phyloP scores from a whole-genome alignment of 352 stramenopile species.

The Globisporangium recalcitrans region DNA sequence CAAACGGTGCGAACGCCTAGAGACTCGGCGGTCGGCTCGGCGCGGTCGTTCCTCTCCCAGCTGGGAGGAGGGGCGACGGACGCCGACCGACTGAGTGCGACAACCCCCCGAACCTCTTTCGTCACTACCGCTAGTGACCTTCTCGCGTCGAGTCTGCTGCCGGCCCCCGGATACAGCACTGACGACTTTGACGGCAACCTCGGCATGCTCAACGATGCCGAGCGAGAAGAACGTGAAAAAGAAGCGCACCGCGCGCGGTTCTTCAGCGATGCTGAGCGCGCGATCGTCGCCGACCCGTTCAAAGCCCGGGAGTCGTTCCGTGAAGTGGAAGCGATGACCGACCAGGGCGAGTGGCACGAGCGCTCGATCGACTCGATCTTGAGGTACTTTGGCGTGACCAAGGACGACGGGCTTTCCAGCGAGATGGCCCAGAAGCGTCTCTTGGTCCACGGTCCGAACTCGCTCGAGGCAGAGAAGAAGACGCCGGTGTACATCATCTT shows the following conservation, averaged over 20 bases:
- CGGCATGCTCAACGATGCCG: conserved; percentile 14
- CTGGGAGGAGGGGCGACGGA: conserved; percentile 3
- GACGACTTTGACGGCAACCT: conserved; percentile 15
- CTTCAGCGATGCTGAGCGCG: conserved; percentile 53
- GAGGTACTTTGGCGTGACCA: conserved; percentile 33
- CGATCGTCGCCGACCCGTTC: conserved; percentile 36
- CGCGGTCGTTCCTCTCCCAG: conserved; percentile 12
- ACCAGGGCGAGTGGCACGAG: conserved; percentile 49
- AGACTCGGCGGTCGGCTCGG: conserved; percentile 24
- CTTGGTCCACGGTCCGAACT: conserved; percentile 29
- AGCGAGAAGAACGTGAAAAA: conserved; percentile 21
- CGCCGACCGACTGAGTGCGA: conserved; percentile 12
- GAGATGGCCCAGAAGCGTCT: conserved; percentile 33
- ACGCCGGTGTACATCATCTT: conserved; percentile 55
- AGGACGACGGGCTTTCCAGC: conserved; percentile 28
- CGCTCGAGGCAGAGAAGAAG: conserved; percentile 36
- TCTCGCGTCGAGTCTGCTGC: conserved; percentile 12
- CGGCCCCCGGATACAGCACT: conserved; percentile 11
- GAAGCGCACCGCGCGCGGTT: conserved; percentile 32
- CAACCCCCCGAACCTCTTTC: conserved; percentile 21
- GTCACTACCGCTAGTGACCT: conserved; percentile 13
- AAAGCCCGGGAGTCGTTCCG: conserved; percentile 60
- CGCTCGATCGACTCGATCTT: conserved; percentile 36
- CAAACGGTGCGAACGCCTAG: conserved; percentile 60
- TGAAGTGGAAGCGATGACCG: conserved; percentile 32